These are phyloP conservation scores for Astraeus odoratus DNA, from an alignment of 768 basidiomycete genomes.

Conservation along the genomic window DNA sequence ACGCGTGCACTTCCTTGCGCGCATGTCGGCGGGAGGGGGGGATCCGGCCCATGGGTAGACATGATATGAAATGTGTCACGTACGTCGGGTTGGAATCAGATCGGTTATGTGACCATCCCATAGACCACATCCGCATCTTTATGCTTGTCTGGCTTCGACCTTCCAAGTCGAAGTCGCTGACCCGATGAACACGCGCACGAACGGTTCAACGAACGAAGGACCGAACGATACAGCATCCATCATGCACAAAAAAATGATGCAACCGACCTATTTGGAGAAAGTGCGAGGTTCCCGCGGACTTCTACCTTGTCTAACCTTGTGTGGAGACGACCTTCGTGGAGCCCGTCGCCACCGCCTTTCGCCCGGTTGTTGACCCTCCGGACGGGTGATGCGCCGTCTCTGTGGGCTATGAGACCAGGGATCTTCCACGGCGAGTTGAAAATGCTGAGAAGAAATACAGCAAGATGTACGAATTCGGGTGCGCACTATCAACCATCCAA, in stretches of 20 bases:
- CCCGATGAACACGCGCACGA: neutral
- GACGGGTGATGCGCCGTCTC: too few relatives aligned
- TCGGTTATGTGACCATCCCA: neutral
- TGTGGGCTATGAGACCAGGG: too few relatives aligned
- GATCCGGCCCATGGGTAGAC: neutral
- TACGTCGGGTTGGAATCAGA: neutral
- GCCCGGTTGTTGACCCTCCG: too few relatives aligned
- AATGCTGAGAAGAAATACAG: too few relatives aligned
- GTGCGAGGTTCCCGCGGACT: neutral
- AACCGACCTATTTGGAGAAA: neutral
- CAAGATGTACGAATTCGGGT: too few relatives aligned
- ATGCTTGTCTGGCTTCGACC: too few relatives aligned
- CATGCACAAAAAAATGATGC: neutral
- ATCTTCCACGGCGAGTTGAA: too few relatives aligned
- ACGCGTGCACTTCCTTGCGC: neutral
- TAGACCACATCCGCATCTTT: too few relatives aligned
- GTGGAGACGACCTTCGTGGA: neutral
- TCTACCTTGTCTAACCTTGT: too few relatives aligned
- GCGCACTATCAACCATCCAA: too few relatives aligned
- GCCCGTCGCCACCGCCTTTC: neutral
- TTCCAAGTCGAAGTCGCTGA: too few relatives aligned
- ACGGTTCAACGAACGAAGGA: neutral
- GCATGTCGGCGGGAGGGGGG: neutral
- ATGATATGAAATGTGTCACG: neutral
- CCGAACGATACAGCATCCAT: neutral